Conservation (phyloP, 2,329 filamentous ascomycete genomes). For the Boeremia exigua region DNA sequence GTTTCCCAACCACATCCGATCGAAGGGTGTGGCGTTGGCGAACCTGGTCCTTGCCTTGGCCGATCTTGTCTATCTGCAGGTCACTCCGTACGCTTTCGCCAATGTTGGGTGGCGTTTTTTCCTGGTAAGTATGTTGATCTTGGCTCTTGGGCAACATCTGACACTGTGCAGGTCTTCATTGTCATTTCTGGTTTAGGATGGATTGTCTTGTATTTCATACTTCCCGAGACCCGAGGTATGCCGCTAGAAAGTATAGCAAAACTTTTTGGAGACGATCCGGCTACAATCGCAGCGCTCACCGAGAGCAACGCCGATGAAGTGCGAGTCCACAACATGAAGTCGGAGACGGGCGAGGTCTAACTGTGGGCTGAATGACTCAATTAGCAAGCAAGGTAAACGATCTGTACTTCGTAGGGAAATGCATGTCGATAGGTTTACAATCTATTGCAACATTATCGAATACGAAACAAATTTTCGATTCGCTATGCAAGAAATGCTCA, state of each 20-base stretch:
- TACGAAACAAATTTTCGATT: conserved; percentile 5
- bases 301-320: background rate
- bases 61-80: conserved; percentile 24
- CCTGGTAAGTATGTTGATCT: conserved; percentile 15
- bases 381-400: background rate
- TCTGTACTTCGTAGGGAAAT: background rate
- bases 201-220: background rate
- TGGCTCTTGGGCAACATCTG: background rate
- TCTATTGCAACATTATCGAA: background rate
- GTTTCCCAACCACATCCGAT: conserved; percentile 31
- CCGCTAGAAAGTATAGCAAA: background rate
- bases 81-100: conserved; percentile 39
- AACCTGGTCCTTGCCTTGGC: conserved; percentile 9
- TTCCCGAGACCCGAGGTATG: background rate
- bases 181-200: conserved; percentile 21
- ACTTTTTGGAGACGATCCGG: background rate
- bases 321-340: background rate
- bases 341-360: background rate
- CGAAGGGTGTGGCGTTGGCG: conserved; percentile 25
- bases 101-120: conserved; percentile 44
- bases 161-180: conserved; percentile 19
- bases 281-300: background rate
- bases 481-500: conserved; percentile 27
- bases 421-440: background rate
- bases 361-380: too few species aligned